A percentile compares a stretch with the other conserved stretches of the same genome.
Evolutionary conservation across 352 stramenopile species (phyloP).

Genomic region (Phytophthora nicotianae): DNA sequence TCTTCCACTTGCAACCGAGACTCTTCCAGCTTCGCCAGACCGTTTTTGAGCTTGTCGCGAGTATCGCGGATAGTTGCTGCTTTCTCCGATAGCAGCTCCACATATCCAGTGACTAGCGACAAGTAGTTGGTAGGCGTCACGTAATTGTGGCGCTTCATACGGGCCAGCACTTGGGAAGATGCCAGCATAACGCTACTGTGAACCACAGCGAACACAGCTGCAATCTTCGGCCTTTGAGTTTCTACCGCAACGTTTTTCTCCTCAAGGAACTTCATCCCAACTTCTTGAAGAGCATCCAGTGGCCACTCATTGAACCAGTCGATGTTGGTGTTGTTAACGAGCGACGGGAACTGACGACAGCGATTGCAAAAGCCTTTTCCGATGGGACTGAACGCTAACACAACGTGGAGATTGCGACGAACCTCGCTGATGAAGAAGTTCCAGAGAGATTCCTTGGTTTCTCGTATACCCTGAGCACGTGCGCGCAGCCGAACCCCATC

Average conservation of each 20-base stretch:
- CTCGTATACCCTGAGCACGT: constrained; percentile 75
- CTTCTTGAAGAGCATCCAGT: constrained; percentile 90
- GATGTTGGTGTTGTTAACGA: constrained; percentile 95
- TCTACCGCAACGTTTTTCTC: constrained; percentile 84
- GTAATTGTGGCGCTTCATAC: constrained; percentile 95
- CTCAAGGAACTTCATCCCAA: constrained; percentile 93
- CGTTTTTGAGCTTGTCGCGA: constrained; percentile 84
- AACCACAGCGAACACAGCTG: constrained; percentile 88
- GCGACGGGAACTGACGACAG: constrained; percentile 90
- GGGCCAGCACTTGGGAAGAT: constrained; percentile 81
- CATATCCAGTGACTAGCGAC: constrained; percentile 92
- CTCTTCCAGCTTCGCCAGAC: constrained; percentile 83
- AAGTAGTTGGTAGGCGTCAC: constrained; percentile 95
- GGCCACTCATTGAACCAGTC: constrained; percentile 95
- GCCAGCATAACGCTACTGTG: constrained; percentile 88
- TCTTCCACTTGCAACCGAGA: constrained; percentile 83
- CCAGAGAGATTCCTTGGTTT: constrained; percentile 92
- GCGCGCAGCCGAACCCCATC: constrained; percentile 80
- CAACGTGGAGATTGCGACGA: constrained; percentile 91
- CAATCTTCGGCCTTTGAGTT: constrained; percentile 81
- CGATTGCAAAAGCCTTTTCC: constrained; percentile 86
- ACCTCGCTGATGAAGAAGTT: constrained; percentile 93
- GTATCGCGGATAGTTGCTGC: constrained; percentile 74
- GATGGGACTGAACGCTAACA: constrained; percentile 93
- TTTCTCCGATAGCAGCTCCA: constrained; percentile 81